A percentile compares a stretch with the other conserved stretches of the same genome.
These are phyloP conservation scores for Ceratobasidium sp. DNA, from an alignment of 1,284 basidiomycete species.

Conservation along the genomic window DNA sequence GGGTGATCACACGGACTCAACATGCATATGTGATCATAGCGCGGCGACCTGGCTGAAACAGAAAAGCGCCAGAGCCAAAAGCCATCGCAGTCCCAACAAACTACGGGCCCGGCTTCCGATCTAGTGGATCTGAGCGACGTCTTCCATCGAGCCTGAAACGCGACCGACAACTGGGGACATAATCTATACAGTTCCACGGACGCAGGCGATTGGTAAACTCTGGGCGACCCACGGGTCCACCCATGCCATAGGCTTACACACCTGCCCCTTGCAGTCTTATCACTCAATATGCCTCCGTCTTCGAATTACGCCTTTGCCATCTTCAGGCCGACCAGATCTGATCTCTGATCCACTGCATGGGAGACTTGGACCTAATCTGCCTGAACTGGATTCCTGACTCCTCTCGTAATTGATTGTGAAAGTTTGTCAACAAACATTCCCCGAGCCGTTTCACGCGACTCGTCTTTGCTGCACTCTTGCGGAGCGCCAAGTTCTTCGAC, in stretches of 20 bases:
- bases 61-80: slow-evolving; percentile 10
- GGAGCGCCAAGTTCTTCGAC: not conserved
- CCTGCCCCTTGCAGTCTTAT: slow-evolving; percentile 23
- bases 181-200: slow-evolving; percentile 19
- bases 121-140: no score
- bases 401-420: slow-evolving; percentile 8
- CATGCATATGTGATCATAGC: not conserved
- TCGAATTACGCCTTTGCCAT: slow-evolving; percentile 20
- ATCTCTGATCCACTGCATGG: slow-evolving; percentile 9
- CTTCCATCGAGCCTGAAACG: slow-evolving; percentile 19
- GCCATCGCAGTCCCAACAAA: no score
- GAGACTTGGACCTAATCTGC: not conserved
- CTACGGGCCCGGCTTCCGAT: slow-evolving; percentile 15
- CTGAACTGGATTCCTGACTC: not conserved
- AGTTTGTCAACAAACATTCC: not conserved
- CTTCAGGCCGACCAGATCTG: slow-evolving; percentile 18
- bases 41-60: slow-evolving; percentile 19
- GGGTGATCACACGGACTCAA: not conserved
- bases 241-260: slow-evolving; percentile 10
- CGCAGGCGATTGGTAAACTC: slow-evolving; percentile 13
- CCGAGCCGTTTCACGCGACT: not conserved
- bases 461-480: not conserved
- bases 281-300: slow-evolving; percentile 10
- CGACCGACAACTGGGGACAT: slow-evolving; percentile 13
- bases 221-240: not conserved